Percentiles rank a stretch among this genome's conserved stretches.
These are phyloP conservation scores for Penicillium sp. DNA, from an alignment of 2,329 filamentous ascomycete genomes.

Conservation along the genomic window DNA sequence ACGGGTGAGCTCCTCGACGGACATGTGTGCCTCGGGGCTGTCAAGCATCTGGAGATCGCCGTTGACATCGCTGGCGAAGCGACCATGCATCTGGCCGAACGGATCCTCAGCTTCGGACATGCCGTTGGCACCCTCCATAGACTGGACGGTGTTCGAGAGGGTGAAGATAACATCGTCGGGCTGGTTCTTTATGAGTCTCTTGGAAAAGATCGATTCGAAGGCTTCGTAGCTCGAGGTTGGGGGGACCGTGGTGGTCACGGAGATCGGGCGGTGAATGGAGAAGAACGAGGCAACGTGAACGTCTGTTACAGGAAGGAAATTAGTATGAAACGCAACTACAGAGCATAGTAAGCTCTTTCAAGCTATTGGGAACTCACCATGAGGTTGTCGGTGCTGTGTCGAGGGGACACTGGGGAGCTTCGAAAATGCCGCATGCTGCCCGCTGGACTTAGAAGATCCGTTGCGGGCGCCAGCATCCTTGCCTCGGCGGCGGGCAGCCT, in stretches of 20 bases:
- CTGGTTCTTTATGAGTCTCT: constrained; percentile 47
- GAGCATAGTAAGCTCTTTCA: neutral
- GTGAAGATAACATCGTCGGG: constrained; percentile 66
- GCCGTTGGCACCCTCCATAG: constrained; percentile 42
- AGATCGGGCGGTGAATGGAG: constrained; percentile 92
- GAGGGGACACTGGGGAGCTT: constrained; percentile 52
- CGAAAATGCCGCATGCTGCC: constrained; percentile 39
- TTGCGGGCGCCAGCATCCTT: constrained; percentile 37
- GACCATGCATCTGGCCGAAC: constrained; percentile 32
- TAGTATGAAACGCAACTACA: neutral
- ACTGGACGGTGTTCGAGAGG: constrained; percentile 51
- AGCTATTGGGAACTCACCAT: constrained; percentile 39
- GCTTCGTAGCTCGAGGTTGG: constrained; percentile 68
- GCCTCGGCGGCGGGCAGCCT: constrained; percentile 35
- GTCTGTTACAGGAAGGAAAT: constrained; percentile 55
- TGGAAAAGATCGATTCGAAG: constrained; percentile 81
- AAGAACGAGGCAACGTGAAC: constrained; percentile 90
- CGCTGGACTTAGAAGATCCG: constrained; percentile 36
- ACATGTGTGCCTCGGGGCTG: constrained; percentile 64
- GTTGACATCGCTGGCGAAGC: constrained; percentile 30
- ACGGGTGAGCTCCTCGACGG: constrained; percentile 68
- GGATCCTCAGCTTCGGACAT: constrained; percentile 36
- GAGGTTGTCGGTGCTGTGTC: constrained; percentile 49
- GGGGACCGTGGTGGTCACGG: constrained; percentile 78
- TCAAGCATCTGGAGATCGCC: constrained; percentile 47